Conservation (phyloP, 2,329 filamentous ascomycete species). For the Ophiostoma populinum region DNA sequence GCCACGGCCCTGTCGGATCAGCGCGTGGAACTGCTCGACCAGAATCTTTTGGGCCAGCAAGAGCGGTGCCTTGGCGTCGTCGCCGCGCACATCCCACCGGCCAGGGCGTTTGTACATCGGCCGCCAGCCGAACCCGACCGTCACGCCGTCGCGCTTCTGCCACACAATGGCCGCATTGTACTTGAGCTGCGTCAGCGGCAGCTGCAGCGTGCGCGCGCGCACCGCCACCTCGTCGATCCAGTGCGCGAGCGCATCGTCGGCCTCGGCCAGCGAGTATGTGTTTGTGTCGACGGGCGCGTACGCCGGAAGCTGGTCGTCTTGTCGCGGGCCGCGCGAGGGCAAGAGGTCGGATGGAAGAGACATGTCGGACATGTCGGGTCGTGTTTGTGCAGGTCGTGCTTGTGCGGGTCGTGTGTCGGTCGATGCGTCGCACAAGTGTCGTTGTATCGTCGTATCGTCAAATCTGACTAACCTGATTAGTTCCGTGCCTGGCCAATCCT, state of each 20-base stretch:
- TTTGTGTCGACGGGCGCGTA: neutral
- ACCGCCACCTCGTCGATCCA: conserved; percentile 8
- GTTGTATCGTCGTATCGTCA: too few species aligned
- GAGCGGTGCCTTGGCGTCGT: neutral
- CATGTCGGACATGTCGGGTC: too few species aligned
- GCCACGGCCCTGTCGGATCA: conserved; percentile 10
- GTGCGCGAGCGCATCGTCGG: conserved; percentile 1
- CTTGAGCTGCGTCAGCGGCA: conserved; percentile 12
- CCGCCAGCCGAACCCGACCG: neutral
- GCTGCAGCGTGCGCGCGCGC: conserved; percentile 7
- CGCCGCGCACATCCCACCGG: neutral
- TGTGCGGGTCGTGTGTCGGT: too few species aligned
- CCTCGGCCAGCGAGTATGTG: too few species aligned
- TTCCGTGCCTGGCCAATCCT: too few species aligned
- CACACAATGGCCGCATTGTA: conserved; percentile 1
- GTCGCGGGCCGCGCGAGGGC: too few species aligned
- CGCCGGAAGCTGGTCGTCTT: too few species aligned
- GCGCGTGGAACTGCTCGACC: conserved; percentile 4
- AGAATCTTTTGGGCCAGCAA: conserved; percentile 11
- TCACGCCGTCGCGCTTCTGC: conserved; percentile 1
- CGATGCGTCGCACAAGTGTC: too few species aligned
- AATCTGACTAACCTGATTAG: too few species aligned
- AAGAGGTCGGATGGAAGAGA: too few species aligned
- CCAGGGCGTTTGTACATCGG: too few species aligned
- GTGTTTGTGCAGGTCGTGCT: too few species aligned